Conservation (phyloP, 2,329 filamentous ascomycete species). For the Alternaria infectoria region DNA sequence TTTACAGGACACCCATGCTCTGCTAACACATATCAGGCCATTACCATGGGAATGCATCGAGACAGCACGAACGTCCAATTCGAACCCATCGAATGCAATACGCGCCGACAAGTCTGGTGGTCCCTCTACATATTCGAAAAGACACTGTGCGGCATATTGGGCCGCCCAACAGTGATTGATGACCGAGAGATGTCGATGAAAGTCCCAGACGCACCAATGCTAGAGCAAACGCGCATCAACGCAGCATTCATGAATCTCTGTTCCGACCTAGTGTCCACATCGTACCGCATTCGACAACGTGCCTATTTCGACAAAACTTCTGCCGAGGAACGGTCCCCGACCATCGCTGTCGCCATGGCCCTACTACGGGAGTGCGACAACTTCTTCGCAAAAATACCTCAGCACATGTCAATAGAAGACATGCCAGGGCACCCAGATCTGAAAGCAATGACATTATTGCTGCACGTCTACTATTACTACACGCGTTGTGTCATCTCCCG, state of each 20-base stretch:
- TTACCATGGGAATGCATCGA: slow-evolving; percentile 54
- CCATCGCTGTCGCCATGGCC: slow-evolving; percentile 22
- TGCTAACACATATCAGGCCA: slow-evolving; percentile 34
- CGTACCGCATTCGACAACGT: slow-evolving; percentile 28
- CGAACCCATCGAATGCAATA: slow-evolving; percentile 39
- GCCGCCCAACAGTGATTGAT: slow-evolving; percentile 35
- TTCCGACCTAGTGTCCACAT: slow-evolving; percentile 21
- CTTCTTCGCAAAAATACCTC: slow-evolving; percentile 22
- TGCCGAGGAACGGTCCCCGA: slow-evolving; percentile 26
- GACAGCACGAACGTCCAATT: slow-evolving; percentile 50
- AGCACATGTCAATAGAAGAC: slow-evolving; percentile 15
- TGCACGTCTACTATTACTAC: slow-evolving; percentile 33
- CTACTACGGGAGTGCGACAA: slow-evolving; percentile 30
- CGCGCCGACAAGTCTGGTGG: slow-evolving; percentile 35
- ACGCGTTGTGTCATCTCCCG: slow-evolving; percentile 33
- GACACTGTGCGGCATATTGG: slow-evolving; percentile 32
- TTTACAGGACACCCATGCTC: not conserved
- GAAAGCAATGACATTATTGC: slow-evolving; percentile 21
- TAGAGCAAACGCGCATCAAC: slow-evolving; percentile 25
- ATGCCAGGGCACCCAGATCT: slow-evolving; percentile 14
- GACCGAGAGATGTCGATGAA: slow-evolving; percentile 31
- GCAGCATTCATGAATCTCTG: slow-evolving; percentile 17
- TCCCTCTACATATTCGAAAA: slow-evolving; percentile 36
- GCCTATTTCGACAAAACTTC: slow-evolving; percentile 31
- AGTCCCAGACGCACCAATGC: slow-evolving; percentile 24